phyloP scores from a whole-genome alignment of 768 basidiomycete species.

The Lactarius sp. region DNA sequence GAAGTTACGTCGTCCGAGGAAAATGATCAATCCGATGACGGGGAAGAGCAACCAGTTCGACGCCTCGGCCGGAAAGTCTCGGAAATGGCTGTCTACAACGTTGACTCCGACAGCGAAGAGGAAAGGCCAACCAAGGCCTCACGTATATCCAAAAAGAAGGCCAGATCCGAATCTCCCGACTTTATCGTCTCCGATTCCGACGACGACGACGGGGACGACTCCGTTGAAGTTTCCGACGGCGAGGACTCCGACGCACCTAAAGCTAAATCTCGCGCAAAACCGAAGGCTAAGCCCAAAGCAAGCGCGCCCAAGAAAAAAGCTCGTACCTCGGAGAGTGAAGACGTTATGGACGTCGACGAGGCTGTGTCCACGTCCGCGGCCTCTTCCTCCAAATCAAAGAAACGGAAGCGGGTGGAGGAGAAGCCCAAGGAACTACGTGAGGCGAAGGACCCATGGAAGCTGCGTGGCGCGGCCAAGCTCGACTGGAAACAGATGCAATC shows the following conservation, averaged over 20 bases:
- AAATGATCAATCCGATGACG: conserved; percentile 9
- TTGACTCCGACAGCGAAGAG: conserved; percentile 19
- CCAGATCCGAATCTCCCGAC: conserved; percentile 25
- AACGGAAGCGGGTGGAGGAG: conserved; percentile 37
- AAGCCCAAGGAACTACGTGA: conserved; percentile 40
- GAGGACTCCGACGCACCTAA: conserved; percentile 35
- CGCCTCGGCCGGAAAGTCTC: conserved; percentile 20
- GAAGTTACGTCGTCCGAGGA: conserved; percentile 13
- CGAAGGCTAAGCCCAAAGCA: conserved; percentile 26
- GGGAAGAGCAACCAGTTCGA: conserved; percentile 17
- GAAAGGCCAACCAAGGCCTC: conserved; percentile 24
- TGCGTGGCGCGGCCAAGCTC: conserved; percentile 53
- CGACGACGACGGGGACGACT: conserved; percentile 31
- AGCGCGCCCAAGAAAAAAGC: conserved; percentile 28
- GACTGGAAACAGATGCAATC: conserved; percentile 79
- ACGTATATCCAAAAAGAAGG: conserved; percentile 19
- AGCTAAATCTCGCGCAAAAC: conserved; percentile 32
- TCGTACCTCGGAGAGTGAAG: conserved; percentile 33
- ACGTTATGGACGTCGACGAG: conserved; percentile 58
- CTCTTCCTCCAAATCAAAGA: conserved; percentile 38
- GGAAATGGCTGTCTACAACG: conserved; percentile 17
- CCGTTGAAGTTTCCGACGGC: conserved; percentile 29
- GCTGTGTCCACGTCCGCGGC: conserved; percentile 34
- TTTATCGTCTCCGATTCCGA: conserved; percentile 32
- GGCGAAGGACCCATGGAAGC: conserved; percentile 71